Percentiles rank a stretch among this genome's conserved stretches.
phyloP scores from a whole-genome alignment of 2,329 filamentous ascomycete genomes.

The Aspergillus brunneoviolaceus region DNA sequence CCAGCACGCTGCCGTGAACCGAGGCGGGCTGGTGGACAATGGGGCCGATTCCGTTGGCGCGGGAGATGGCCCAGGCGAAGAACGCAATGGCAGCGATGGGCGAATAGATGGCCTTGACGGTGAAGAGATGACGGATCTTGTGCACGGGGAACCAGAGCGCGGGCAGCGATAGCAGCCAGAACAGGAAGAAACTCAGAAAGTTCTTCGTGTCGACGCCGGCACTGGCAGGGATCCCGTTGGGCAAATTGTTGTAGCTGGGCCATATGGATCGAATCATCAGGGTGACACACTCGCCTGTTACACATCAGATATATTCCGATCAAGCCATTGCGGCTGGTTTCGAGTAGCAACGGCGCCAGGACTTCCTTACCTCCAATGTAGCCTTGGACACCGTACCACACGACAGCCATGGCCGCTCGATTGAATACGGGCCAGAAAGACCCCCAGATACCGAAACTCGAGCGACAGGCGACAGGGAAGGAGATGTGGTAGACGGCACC shows the following conservation, averaged over 20 bases:
- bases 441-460: conserved; percentile 87
- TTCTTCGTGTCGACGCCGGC: conserved; percentile 73
- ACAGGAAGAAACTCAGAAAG: conserved; percentile 81
- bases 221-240: conserved; percentile 63
- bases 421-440: conserved; percentile 87
- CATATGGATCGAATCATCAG: conserved; percentile 88
- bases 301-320: conserved; percentile 3
- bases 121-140: conserved; percentile 85
- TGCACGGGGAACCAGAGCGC: conserved; percentile 89
- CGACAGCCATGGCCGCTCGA: conserved; percentile 79
- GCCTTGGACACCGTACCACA: conserved; percentile 74
- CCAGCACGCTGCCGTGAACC: conserved; percentile 66
- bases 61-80: conserved; percentile 81
- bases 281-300: conserved; percentile 70
- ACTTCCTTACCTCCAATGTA: conserved; percentile 67
- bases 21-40: conserved; percentile 70
- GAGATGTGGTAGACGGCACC: conserved; percentile 86
- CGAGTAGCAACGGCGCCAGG: not conserved
- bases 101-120: conserved; percentile 81
- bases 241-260: conserved; percentile 60
- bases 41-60: conserved; percentile 78
- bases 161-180: conserved; percentile 77
- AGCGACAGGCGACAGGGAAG: conserved; percentile 75
- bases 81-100: conserved; percentile 81
- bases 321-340: not conserved